A percentile compares a stretch with the other conserved stretches of the same genome.
phyloP scores from a whole-genome alignment of 352 stramenopile genomes.

The Pythium phragmiticola region DNA sequence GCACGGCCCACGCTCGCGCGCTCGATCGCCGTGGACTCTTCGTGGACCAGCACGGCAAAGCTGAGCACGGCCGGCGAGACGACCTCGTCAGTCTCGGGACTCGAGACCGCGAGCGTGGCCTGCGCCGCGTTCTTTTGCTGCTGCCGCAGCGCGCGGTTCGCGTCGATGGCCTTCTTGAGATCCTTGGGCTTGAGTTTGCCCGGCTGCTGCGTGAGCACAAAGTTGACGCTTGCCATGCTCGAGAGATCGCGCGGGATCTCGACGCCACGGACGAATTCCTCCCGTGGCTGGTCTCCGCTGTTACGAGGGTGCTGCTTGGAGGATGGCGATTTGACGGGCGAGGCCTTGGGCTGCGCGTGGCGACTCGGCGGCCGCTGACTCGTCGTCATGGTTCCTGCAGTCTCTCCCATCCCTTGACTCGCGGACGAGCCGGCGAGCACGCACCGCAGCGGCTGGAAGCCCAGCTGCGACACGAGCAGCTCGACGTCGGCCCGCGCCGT shows the following conservation, averaged over 20 bases:
- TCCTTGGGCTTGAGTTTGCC: conserved; percentile 91
- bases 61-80: conserved; percentile 30
- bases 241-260: conserved; percentile 69
- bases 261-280: conserved; percentile 48
- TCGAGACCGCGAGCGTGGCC: conserved; percentile 23
- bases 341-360: conserved; percentile 10
- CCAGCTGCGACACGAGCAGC: conserved; percentile 76
- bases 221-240: conserved; percentile 66
- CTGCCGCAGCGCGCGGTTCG: conserved; percentile 62
- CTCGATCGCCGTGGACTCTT: conserved; percentile 47
- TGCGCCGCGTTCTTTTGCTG: conserved; percentile 64
- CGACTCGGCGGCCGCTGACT: conserved; percentile 1
- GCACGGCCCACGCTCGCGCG: conserved; percentile 45
- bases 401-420: conserved; percentile 24
- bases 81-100: conserved; percentile 11
- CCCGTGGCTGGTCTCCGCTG: conserved; percentile 12
- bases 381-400: neutral
- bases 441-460: conserved; percentile 67
- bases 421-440: conserved; percentile 59
- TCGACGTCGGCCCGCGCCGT: conserved; percentile 67
- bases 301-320: conserved; percentile 1
- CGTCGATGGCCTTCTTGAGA: conserved; percentile 85
- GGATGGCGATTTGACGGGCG: neutral
- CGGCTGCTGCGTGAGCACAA: conserved; percentile 85
- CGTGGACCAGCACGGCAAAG: conserved; percentile 52